Base-by-base conservation (phyloP, 2,329 filamentous ascomycete genomes). In the Stachybotrys echinatus region DNA sequence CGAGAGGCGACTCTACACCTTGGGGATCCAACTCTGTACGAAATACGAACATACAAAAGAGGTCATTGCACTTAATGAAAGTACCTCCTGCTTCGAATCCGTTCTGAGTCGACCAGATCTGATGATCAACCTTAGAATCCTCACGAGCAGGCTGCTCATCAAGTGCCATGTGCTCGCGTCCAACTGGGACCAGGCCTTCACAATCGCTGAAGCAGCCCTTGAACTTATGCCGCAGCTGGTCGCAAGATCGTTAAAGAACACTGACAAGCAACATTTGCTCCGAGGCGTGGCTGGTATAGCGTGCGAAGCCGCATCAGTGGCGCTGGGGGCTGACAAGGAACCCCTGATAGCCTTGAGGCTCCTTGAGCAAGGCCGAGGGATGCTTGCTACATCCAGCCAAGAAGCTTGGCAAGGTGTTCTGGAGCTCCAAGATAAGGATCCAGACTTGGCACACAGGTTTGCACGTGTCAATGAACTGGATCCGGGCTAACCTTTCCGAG, bases 281-380 rank as follows among this genome's bases (percentile, higher is more conserved):
- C 6, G 20, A 10, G 17, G 39, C 5, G 12, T 45, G 6, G 27
- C 27, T 3, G 47, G 47, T 8, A n/a, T 52, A 5, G 23, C 47
- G 1, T 49, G 23, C 12, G 37, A 49, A 3, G 44, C 48, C 4
- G 50, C 39, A 10, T 43, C 39, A n/a, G 27, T 52, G 12, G 50
- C 50, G 12, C 17, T 52, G 8, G 8, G 20, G 5, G 44, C 21
- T 18, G 12, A n/a, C 4, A 48, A 40, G 5, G 43, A 18, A 14
- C 18, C 47, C 2, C 7, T 22, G 3, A n/a, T n/a, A 5, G 48
- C 50, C 6, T 8, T 52, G 20, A 6, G 42, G 6, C 20, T 52
- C 21, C 48, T 52, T 5, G 50, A 52, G n/a, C 47, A 34, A 12
- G 47, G 50, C 8, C 50, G 50, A 8, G 50, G 44, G 20, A 21